These are phyloP conservation scores for Euphorbia peplus DNA, from an alignment of 345 rosid species.

Conservation along the genomic window DNA sequence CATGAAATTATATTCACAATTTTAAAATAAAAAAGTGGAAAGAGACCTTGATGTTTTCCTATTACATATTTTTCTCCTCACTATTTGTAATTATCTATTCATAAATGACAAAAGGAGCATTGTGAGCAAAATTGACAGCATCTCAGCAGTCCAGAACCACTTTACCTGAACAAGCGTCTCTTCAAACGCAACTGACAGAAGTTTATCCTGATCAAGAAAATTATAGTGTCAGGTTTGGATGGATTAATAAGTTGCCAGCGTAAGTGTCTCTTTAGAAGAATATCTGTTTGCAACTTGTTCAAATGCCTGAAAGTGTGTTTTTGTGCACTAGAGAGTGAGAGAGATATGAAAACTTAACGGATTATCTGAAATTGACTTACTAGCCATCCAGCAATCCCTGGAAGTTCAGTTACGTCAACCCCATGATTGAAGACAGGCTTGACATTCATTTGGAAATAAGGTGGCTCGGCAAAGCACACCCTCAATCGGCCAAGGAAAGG, in stretches of 20 bases:
- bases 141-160: neutral
- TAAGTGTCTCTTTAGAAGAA: neutral
- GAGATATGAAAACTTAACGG: slow-evolving; percentile 10
- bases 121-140: neutral
- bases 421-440: slow-evolving; percentile 77
- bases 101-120: neutral
- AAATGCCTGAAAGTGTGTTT: neutral
- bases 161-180: slow-evolving; percentile 53
- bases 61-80: neutral
- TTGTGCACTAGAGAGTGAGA: neutral
- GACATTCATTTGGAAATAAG: slow-evolving; percentile 89
- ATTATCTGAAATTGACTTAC: slow-evolving; percentile 45
- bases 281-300: no score
- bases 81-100: neutral
- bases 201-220: slow-evolving; percentile 67
- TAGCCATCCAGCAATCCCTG: slow-evolving; percentile 98
- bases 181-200: slow-evolving; percentile 82
- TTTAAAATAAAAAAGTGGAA: neutral
- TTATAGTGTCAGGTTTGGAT: slow-evolving; percentile 12
- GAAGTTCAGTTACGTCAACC: slow-evolving; percentile 79
- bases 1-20: neutral
- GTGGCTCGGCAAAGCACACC: slow-evolving; percentile 94
- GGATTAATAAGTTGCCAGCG: neutral
- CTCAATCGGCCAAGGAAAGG: slow-evolving; percentile 87
- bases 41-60: neutral